Base-by-base conservation (phyloP, 1,139 yeast genomes). In the Pichia sp. region DNA sequence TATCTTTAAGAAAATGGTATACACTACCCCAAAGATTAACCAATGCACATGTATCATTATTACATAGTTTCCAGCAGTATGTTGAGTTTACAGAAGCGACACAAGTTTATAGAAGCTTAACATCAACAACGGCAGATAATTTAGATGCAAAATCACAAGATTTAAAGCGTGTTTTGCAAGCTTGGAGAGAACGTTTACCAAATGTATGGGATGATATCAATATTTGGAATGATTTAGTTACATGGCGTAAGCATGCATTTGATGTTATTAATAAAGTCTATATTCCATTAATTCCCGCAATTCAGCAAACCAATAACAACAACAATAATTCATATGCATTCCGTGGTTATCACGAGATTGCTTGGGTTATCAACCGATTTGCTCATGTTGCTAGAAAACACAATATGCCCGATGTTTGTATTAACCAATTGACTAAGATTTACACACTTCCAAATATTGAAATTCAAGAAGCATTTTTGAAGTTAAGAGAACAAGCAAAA, bases 181-280 rank as follows among this genome's bases (percentile, higher is more conserved):
- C 96, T 0, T 95, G 99, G 99, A 78, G 99, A 65, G 99, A 93
- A 66, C 82, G 99, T 59, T 73, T 95, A 51, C 99, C 99, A 13
- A 95, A 95, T 62, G 75, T 82, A 16, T 93, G 97, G 97, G 99
- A 95, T 70, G 99, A 95, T 66, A 91, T 95, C 61, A 91, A 89
- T 67, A 80, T 91, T 58, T 95, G 99, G 99, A 91, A 95, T 60
- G 99, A 95, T 65, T 73, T 95, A 58, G 96, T 93, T 10, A 91
- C 99, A 0, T 95, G 99, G 98, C 79, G 99, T 65, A 97, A 93
- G 69, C 98, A 93, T 69, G 97, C 96, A 0, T 95, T 95, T 76
- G 91, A 88, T 60, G 96, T 91, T n/a, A 89, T 95, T 63, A 93
- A 95, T 72, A 87, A 87, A 67, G 95, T 88, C 1, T 93, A 93